Conservation (phyloP, 2,329 filamentous ascomycete genomes). For the Ceratocystis variospora region DNA sequence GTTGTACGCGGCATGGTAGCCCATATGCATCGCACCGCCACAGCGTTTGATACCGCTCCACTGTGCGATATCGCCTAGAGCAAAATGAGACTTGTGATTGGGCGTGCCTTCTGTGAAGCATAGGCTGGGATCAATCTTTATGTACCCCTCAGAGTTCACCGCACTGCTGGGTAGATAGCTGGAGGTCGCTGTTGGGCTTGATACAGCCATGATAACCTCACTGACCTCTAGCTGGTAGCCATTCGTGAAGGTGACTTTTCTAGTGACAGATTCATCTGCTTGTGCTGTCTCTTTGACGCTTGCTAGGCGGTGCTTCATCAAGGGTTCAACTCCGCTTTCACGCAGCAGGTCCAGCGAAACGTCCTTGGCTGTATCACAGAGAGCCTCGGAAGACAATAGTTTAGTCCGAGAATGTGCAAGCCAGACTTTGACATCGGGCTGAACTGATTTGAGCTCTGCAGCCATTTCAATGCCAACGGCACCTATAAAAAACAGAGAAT, state of each 20-base stretch:
- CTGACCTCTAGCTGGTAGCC: conserved; percentile 47
- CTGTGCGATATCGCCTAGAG: conserved; percentile 51
- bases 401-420: conserved; percentile 59
- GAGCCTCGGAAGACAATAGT: conserved; percentile 58
- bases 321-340: conserved; percentile 50
- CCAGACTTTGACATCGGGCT: conserved; percentile 52
- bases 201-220: conserved; percentile 56
- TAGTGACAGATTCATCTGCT: conserved; percentile 29
- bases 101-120: conserved; percentile 38
- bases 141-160: conserved; percentile 50
- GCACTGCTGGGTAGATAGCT: conserved; percentile 45
- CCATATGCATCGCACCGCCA: conserved; percentile 62
- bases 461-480: conserved; percentile 76
- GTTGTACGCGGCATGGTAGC: conserved; percentile 51
- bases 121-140: conserved; percentile 42
- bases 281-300: conserved; percentile 34
- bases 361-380: conserved; percentile 57
- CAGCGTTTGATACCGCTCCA: conserved; percentile 74
- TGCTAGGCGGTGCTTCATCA: conserved; percentile 47
- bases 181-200: conserved; percentile 47
- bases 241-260: conserved; percentile 45
- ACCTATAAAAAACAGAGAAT: conserved; percentile 26
- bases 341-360: conserved; percentile 43
- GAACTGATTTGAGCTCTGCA: conserved; percentile 56
- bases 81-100: conserved; percentile 50